Base-by-base conservation (phyloP, 2,329 filamentous ascomycete species). In the Furcasterigmium furcatum region DNA sequence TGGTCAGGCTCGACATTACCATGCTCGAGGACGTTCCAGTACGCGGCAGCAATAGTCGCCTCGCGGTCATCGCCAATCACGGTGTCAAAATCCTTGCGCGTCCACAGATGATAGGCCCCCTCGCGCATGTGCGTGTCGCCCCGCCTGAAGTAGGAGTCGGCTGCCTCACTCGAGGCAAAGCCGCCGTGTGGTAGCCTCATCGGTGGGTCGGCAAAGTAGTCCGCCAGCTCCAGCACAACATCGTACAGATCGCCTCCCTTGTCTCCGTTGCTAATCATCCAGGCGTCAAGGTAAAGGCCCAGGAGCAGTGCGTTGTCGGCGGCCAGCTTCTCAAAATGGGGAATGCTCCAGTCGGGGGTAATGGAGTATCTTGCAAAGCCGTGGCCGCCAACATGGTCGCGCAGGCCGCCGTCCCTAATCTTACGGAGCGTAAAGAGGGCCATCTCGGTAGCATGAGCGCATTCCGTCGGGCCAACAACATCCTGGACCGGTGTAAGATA, bases 281-380 rank as follows among this genome's bases (percentile, higher is more conserved):
- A 97, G 0, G 88, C 91, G 58, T 96, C 91, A 7, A 95, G 75
- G 57, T 94, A 97, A 7, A 94, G 76, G 20, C 85, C 79, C 3
- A 99, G 71, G 1, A 97, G 76, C 54, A 96, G 85, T 0, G 88
- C 85, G 58, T 99, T 95, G 60, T 97, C 94, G 45, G 90, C 91
- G 9, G 96, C 79, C 79, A 97, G 91, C 72, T 97, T 97, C 70
- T 99, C 94, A 57, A 97, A 99, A 63, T 96, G 91, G 10, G 94
- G 94, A 39, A 97, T 72, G 51, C 87, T 88, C 94, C 94, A 99
- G 66, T 97, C 88, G 13, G 83, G 73, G 0, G 92, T 97, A 8
- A 95, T 87, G 13, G 90, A 95, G 62, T 95, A 96, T 43, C 92
- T 81, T 29, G 75, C 69, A 54, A 82, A 82, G 4, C 79, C 79